phyloP scores from a whole-genome alignment of 1,139 yeast species.

The Geotrichum phurueaensis region DNA sequence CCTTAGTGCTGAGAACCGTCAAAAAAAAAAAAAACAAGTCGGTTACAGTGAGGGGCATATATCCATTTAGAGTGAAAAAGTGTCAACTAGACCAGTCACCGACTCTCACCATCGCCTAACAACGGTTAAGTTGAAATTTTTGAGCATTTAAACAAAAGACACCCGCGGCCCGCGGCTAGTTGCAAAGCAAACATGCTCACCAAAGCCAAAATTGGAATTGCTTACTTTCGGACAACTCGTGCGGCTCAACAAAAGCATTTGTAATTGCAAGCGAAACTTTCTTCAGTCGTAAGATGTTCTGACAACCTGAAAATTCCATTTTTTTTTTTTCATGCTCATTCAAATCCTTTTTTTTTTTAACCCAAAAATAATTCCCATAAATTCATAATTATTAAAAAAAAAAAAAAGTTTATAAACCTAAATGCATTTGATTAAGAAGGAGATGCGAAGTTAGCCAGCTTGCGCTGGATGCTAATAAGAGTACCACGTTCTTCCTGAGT shows the following conservation, averaged over 20 bases:
- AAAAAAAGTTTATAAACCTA: not conserved
- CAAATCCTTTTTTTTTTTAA: not conserved
- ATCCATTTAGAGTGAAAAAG: too few species aligned
- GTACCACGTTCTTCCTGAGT: slow-evolving; percentile 11
- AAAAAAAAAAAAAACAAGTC: too few species aligned
- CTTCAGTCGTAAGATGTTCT: too few species aligned
- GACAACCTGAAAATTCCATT: not conserved
- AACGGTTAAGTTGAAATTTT: too few species aligned
- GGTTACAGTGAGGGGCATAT: too few species aligned
- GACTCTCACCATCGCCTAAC: too few species aligned
- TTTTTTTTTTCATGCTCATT: not conserved
- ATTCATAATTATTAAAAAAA: not conserved
- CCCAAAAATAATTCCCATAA: not conserved
- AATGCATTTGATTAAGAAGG: not conserved
- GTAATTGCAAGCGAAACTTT: not conserved
- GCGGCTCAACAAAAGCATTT: not conserved
- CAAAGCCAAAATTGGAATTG: not conserved
- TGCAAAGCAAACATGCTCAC: not conserved
- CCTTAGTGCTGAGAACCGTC: too few species aligned
- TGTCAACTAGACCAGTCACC: too few species aligned
- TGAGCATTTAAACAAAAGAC: too few species aligned
- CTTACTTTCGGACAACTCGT: not conserved
- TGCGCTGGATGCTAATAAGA: slow-evolving; percentile 12
- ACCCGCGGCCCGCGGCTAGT: too few species aligned
- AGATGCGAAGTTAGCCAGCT: slow-evolving; percentile 2